Conservation (phyloP, 495 filamentous ascomycete genomes). For the Podospora comata region DNA sequence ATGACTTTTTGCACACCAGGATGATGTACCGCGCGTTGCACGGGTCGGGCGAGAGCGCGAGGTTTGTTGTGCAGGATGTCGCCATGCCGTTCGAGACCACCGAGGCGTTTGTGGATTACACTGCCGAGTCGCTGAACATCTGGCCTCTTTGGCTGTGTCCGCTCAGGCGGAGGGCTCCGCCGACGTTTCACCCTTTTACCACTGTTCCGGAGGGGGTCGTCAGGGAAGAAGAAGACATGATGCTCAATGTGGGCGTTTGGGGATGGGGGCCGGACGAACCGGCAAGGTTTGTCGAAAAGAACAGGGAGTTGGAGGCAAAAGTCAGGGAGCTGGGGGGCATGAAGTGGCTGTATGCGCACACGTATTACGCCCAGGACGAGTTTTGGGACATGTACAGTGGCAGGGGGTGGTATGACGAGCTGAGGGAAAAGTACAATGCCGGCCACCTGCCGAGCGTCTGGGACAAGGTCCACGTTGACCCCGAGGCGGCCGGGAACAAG, state of each 20-base stretch:
- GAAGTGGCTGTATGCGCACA: constrained; percentile 62
- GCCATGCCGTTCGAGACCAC: constrained; percentile 52
- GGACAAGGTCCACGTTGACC: constrained; percentile 53
- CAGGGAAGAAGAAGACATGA: constrained; percentile 31
- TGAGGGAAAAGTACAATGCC: constrained; percentile 52
- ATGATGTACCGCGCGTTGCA: constrained; percentile 62
- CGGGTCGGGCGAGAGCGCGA: constrained; percentile 50
- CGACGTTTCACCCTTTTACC: constrained; percentile 49
- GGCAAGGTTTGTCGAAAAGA: constrained; percentile 49
- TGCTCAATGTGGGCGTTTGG: constrained; percentile 58
- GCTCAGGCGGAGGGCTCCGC: constrained; percentile 41
- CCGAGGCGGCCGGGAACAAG: constrained; percentile 26
- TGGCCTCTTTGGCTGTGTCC: constrained; percentile 63
- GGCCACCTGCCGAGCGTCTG: constrained; percentile 52
- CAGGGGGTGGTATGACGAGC: constrained; percentile 47
- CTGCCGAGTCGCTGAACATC: constrained; percentile 45
- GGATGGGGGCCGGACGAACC: constrained; percentile 46
- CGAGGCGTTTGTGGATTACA: constrained; percentile 52
- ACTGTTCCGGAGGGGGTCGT: constrained; percentile 25
- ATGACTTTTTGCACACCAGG: constrained; percentile 62
- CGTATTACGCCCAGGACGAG: constrained; percentile 54
- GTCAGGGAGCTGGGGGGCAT: constrained; percentile 63
- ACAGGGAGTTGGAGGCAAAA: constrained; percentile 62
- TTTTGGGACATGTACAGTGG: constrained; percentile 57
- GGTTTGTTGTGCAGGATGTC: constrained; percentile 57